A percentile compares a stretch with the other conserved stretches of the same genome.
Conservation (phyloP, 2,329 filamentous ascomycete species). For the Aspergillus sp. region DNA sequence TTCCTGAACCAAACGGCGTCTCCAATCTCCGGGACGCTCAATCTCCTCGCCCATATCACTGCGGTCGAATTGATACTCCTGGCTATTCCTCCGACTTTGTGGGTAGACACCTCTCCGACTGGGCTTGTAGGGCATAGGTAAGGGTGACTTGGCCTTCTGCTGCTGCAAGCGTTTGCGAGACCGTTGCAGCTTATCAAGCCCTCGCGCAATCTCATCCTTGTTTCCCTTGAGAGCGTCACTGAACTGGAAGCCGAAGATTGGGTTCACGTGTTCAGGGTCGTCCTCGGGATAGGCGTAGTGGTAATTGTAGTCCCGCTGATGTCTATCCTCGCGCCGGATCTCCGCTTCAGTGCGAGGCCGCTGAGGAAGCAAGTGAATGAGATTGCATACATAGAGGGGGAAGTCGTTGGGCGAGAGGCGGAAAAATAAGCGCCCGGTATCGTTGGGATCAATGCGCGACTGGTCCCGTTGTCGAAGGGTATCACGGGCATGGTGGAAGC, state of each 20-base stretch:
- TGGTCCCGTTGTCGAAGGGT: background rate
- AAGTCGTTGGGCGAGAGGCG: conserved; percentile 1
- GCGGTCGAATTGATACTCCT: background rate
- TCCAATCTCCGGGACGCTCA: conserved; percentile 2
- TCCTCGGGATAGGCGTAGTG: conserved; percentile 1
- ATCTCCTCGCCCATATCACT: background rate
- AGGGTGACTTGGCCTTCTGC: background rate
- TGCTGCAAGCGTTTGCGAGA: background rate
- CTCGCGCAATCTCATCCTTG: conserved; percentile 2
- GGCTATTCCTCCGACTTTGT: background rate
- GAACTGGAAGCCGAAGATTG: conserved; percentile 2
- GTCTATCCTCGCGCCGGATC: conserved; percentile 3
- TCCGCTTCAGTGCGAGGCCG: conserved; percentile 1
- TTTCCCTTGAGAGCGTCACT: background rate
- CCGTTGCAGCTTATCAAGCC: background rate
- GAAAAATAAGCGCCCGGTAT: conserved; percentile 1
- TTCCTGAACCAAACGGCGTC: conserved; percentile 1
- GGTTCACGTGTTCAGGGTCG: background rate
- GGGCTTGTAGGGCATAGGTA: background rate
- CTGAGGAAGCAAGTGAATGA: conserved; percentile 1
- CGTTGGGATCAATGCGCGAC: background rate
- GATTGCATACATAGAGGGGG: conserved; percentile 1
- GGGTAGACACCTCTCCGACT: background rate
- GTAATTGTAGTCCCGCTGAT: background rate
- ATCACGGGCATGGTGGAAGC: conserved; percentile 1